phyloP scores from a whole-genome alignment of 805 yeast genomes.

The Cyberlindnera saturnus region DNA sequence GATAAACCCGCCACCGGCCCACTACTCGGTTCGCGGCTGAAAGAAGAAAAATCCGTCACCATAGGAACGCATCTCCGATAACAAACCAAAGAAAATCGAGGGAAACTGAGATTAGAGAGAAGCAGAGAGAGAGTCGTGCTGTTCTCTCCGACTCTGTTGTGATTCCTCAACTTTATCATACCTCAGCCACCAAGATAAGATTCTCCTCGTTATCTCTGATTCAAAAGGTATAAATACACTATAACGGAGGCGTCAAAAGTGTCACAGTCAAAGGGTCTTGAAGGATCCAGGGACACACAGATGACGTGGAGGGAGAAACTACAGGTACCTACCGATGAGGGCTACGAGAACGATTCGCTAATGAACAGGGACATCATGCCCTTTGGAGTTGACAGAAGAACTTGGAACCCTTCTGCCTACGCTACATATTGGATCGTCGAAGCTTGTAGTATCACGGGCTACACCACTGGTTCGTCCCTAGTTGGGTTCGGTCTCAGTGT shows the following conservation, averaged over 20 bases:
- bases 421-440: conserved; percentile 33
- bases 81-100: too few relatives aligned
- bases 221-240: background rate
- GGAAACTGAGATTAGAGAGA: too few relatives aligned
- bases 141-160: too few relatives aligned
- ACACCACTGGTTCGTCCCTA: conserved; percentile 29
- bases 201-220: background rate
- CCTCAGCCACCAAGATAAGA: too few relatives aligned
- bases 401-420: conserved; percentile 31
- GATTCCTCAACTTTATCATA: too few relatives aligned
- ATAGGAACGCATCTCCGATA: too few relatives aligned
- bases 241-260: too few relatives aligned
- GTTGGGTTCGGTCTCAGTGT: conserved; percentile 23
- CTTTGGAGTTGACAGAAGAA: conserved; percentile 28
- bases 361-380: conserved; percentile 36
- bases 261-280: background rate
- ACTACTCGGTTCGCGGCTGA: too few relatives aligned
- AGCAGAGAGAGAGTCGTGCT: too few relatives aligned
- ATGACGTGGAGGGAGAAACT: conserved; percentile 11
- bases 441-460: conserved; percentile 31
- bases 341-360: conserved; percentile 23
- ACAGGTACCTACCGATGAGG: conserved; percentile 23
- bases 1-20: too few relatives aligned
- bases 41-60: too few relatives aligned
- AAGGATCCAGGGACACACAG: background rate